Base-by-base conservation (phyloP, 257 asterid genomes). In the Ocimum tenuiflorum region DNA sequence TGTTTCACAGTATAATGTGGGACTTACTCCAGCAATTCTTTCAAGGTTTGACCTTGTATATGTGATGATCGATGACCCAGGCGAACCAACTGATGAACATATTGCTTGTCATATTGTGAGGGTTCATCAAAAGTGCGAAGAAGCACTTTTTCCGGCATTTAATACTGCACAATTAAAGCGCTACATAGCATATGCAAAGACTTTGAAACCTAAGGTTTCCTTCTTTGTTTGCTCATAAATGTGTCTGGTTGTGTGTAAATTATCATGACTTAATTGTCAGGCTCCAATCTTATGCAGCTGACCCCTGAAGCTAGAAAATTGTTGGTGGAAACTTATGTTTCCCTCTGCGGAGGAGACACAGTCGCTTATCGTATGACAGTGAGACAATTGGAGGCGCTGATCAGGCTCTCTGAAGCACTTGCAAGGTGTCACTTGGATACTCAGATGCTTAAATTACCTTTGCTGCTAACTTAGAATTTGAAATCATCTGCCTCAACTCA, bases 291-390 rank as follows among this genome's bases (percentile, higher is more conserved):
- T 65, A 27, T 79, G 82, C 95, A 94, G 99, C 73, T 90, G 33
- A 83, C 45, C 54, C 75, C 79, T 13, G 99, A 94, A 73, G 95
- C 99, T 42, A 88, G 89, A 71, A 65, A 78, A 72, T 77, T 88
- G 70, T 65, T 90, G 80, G 95, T 86, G 76, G 97, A 90, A 60
- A 90, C 99, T 41, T 94, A 94, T 72, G 99, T 94, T 15, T 43
- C 91, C 55, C 88, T 90, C 64, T 89, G 96, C 17, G 81, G 88
- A 79, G 97, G 95, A 50, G 99, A 94, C 73, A 77, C 95, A 86
- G 96, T 94, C 72, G 97, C 99, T 69, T 94, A 94, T 75, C 95
- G 99, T 38, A 94, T 94, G 97, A 94, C 99, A 38, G 97, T 94
- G 70, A 82, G 99, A 73, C 99, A 90, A 78, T 82, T 90, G 38